These are phyloP conservation scores for Nicotiana undulata DNA, from an alignment of 257 asterid genomes.

Conservation along the genomic window DNA sequence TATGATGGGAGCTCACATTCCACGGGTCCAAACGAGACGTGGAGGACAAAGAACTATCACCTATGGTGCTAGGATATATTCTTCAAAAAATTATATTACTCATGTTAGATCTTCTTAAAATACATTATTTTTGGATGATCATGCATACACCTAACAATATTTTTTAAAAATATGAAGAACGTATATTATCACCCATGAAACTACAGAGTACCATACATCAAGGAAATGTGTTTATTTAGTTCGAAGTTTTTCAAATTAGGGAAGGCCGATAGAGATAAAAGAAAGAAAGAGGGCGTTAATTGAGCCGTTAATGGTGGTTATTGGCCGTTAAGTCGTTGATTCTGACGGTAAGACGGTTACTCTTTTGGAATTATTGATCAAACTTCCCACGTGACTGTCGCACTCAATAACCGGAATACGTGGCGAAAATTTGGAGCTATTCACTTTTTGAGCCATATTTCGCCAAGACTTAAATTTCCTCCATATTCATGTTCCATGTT, in stretches of 20 bases:
- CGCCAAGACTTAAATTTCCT: background rate
- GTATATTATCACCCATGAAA: background rate
- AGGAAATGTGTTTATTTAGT: background rate
- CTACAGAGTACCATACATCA: background rate
- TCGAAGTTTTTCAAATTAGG: background rate
- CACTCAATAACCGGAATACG: slow-evolving; percentile 24
- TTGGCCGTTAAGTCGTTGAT: slow-evolving; percentile 42
- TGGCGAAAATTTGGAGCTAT: slow-evolving; percentile 32
- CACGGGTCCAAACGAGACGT: background rate
- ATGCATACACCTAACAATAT: no score
- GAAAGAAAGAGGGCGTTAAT: slow-evolving; percentile 10
- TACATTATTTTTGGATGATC: no score
- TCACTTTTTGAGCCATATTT: slow-evolving; percentile 6
- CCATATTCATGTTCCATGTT: background rate
- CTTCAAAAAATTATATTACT: no score
- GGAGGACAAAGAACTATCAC: no score
- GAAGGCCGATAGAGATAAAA: background rate
- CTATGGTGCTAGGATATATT: no score
- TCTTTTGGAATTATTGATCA: slow-evolving; percentile 5
- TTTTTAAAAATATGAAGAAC: no score
- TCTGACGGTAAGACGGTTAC: slow-evolving; percentile 34
- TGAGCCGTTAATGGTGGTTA: slow-evolving; percentile 49
- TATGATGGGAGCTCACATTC: background rate
- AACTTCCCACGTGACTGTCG: slow-evolving; percentile 43
- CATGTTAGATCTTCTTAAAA: no score